A percentile compares a stretch with the other conserved stretches of the same genome.
Evolutionary conservation across 2,329 filamentous ascomycete species (phyloP).

Genomic region (Ophiostoma triangulosporum): DNA sequence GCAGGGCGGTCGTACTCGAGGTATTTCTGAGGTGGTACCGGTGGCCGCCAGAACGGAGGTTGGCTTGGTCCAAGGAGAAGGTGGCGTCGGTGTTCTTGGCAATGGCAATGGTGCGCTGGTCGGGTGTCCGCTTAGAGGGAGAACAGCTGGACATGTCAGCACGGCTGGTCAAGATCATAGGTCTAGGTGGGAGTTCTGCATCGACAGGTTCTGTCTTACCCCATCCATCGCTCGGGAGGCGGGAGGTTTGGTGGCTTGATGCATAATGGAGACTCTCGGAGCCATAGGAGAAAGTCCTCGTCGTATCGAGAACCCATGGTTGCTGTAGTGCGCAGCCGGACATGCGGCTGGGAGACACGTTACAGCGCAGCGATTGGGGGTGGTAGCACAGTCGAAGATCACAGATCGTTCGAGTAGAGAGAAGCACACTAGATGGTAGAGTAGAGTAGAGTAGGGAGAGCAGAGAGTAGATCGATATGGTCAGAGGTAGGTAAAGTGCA

Average conservation of each 20-base stretch:
- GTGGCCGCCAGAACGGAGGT: conserved; percentile 37
- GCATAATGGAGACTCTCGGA: conserved; percentile 74
- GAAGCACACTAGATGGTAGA: not conserved
- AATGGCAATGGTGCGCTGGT: conserved; percentile 30
- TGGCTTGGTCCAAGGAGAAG: conserved; percentile 27
- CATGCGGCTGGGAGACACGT: conserved; percentile 3
- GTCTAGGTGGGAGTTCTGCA: too few relatives aligned
- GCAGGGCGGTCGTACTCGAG: conserved; percentile 32
- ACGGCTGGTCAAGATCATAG: too few relatives aligned
- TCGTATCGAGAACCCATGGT: conserved; percentile 54
- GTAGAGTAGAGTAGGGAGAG: not conserved
- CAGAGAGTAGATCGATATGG: too few relatives aligned
- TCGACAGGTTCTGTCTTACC: conserved; percentile 52
- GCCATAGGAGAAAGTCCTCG: conserved; percentile 57
- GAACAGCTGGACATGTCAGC: conserved; percentile 8
- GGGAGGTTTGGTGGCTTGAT: conserved; percentile 67
- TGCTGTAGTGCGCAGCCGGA: not conserved
- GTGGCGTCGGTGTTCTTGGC: not conserved
- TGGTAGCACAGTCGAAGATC: not conserved
- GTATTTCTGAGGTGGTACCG: conserved; percentile 42
- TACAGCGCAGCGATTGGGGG: not conserved
- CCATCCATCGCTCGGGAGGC: conserved; percentile 91
- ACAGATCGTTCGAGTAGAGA: not conserved
- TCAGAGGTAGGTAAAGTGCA: not conserved
- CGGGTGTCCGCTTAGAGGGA: conserved; percentile 2